These are phyloP conservation scores for Colletotrichum sp. DNA, from an alignment of 2,329 filamentous ascomycete genomes.

Conservation along the genomic window DNA sequence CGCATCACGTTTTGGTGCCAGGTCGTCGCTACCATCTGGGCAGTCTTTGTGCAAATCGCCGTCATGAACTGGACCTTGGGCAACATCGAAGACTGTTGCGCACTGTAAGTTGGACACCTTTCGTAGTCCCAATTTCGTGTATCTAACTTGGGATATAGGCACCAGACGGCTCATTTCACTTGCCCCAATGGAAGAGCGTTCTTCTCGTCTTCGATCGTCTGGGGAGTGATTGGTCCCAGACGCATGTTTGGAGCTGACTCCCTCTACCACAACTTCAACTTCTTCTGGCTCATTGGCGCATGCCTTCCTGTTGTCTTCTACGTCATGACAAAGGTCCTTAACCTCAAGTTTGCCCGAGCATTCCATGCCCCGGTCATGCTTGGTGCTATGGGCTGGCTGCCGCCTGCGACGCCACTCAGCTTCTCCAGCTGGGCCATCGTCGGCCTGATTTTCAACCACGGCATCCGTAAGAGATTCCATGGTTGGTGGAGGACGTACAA, in stretches of 20 bases:
- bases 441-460: constrained; percentile 63
- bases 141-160: constrained; percentile 36
- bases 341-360: constrained; percentile 46
- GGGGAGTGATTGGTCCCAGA: constrained; percentile 61
- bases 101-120: neutral
- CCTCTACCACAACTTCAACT: constrained; percentile 22
- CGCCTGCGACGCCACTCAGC: constrained; percentile 64
- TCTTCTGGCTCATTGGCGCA: constrained; percentile 45
- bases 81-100: constrained; percentile 52
- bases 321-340: constrained; percentile 33
- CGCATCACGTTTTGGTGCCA: constrained; percentile 65
- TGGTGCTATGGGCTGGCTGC: constrained; percentile 56
- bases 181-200: constrained; percentile 44
- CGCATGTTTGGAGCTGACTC: constrained; percentile 57
- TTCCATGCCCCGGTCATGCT: constrained; percentile 64
- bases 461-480: constrained; percentile 55
- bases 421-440: constrained; percentile 64
- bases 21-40: constrained; percentile 56
- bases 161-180: constrained; percentile 42
- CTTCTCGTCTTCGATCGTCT: constrained; percentile 61
- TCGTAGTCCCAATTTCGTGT: rapidly evolving
- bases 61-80: constrained; percentile 36
- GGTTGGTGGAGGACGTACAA: constrained; percentile 62
- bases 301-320: constrained; percentile 54
- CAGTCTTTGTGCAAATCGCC: constrained; percentile 47